Evolutionary conservation across 768 basidiomycete genomes (phyloP).

Genomic region (Agaricus blazei): DNA sequence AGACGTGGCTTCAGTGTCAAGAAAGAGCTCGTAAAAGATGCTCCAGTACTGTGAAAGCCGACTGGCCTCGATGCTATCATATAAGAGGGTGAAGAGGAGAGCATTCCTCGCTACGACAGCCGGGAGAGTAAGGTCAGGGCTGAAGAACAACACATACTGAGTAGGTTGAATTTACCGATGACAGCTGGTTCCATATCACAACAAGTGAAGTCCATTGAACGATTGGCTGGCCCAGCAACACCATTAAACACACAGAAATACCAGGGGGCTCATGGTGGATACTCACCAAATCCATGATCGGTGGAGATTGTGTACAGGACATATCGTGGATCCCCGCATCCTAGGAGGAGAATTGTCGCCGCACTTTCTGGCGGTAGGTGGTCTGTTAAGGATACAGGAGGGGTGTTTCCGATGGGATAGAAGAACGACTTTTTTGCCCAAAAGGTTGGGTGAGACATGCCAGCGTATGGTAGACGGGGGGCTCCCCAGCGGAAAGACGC

Average conservation of each 20-base stretch:
- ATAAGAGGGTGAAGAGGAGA: conserved; percentile 38
- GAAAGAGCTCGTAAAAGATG: conserved; percentile 43
- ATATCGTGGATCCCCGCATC: conserved; percentile 53
- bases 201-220: conserved; percentile 43
- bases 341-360: conserved; percentile 48
- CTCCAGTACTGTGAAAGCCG: conserved; percentile 29
- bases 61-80: conserved; percentile 21
- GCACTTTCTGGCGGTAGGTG: conserved; percentile 40
- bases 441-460: conserved; percentile 40
- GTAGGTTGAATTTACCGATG: conserved; percentile 26
- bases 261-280: background rate
- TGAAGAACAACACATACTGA: background rate
- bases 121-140: background rate
- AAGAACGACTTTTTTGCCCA: conserved; percentile 43
- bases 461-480: too few relatives aligned
- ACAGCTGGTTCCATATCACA: conserved; percentile 45
- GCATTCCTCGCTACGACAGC: conserved; percentile 40
- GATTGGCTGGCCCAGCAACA: conserved; percentile 14
- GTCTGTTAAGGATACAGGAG: conserved; percentile 44
- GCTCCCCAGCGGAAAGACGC: too few relatives aligned
- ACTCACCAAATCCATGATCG: conserved; percentile 22
- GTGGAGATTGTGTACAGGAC: conserved; percentile 43
- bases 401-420: conserved; percentile 58
- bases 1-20: conserved; percentile 30
- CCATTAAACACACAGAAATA: background rate